Percentiles rank a stretch among this genome's conserved stretches.
phyloP scores from a whole-genome alignment of 1,284 basidiomycete genomes.

The Volvariella volvacea region DNA sequence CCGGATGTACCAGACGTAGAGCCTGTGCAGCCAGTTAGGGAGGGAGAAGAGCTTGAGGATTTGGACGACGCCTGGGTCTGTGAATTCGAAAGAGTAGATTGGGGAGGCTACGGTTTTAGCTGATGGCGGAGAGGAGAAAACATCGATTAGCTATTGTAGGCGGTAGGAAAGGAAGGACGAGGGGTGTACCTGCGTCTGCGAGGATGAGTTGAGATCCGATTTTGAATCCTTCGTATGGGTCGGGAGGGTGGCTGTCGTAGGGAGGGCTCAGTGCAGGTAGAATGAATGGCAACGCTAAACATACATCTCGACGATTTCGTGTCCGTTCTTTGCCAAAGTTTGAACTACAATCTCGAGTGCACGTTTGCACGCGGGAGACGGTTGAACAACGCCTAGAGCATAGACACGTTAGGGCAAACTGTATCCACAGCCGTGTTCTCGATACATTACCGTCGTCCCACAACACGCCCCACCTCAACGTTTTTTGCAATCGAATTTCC shows the following conservation, averaged over 20 bases:
- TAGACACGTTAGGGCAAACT: neutral
- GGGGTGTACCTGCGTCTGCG: constrained; percentile 36
- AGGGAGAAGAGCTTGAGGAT: constrained; percentile 29
- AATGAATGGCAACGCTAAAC: constrained; percentile 11
- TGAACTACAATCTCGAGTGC: constrained; percentile 48
- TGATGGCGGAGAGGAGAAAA: neutral
- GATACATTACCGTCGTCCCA: constrained; percentile 43
- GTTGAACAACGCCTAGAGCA: constrained; percentile 26
- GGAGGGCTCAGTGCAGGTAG: neutral
- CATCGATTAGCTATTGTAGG: neutral
- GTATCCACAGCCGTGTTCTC: neutral
- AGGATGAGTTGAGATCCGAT: constrained; percentile 41
- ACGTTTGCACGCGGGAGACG: constrained; percentile 57
- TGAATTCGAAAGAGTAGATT: constrained; percentile 31
- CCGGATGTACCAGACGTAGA: constrained; percentile 37
- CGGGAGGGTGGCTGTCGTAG: constrained; percentile 33
- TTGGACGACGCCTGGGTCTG: constrained; percentile 34
- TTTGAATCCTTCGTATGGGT: constrained; percentile 33
- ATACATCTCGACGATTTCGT: constrained; percentile 53
- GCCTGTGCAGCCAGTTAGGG: constrained; percentile 35
- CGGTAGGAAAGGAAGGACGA: neutral
- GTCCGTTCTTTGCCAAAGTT: constrained; percentile 42
- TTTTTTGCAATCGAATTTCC: constrained; percentile 35
- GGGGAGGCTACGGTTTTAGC: constrained; percentile 24
- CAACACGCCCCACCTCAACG: constrained; percentile 46